Percentiles rank a stretch among this genome's conserved stretches.
Evolutionary conservation across 805 yeast species (phyloP).

Genomic region (Lachancea meyersii): DNA sequence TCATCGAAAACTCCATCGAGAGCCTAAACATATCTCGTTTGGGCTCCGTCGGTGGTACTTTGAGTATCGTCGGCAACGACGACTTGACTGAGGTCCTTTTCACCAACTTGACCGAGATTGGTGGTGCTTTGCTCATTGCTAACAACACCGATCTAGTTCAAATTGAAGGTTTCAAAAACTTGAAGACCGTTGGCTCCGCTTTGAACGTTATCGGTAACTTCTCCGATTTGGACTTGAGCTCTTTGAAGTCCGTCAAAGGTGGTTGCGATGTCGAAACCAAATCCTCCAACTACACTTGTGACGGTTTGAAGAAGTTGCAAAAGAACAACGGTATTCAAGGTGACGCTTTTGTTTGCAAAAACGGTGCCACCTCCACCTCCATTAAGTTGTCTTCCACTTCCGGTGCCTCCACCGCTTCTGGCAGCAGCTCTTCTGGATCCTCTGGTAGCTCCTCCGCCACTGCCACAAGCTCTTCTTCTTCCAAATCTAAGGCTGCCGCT

Average conservation of each 20-base stretch:
- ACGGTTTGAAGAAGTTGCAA: slow-evolving; percentile 64
- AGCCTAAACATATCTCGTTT: slow-evolving; percentile 50
- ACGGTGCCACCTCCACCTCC: slow-evolving; percentile 49
- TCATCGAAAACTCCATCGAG: slow-evolving; percentile 65
- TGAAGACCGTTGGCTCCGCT: slow-evolving; percentile 83
- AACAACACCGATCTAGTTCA: slow-evolving; percentile 70
- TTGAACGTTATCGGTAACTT: slow-evolving; percentile 74
- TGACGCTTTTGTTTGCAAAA: slow-evolving; percentile 73
- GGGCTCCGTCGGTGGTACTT: slow-evolving; percentile 68
- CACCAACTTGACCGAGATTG: slow-evolving; percentile 62
- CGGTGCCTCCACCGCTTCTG: slow-evolving; percentile 24
- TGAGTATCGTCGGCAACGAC: slow-evolving; percentile 68
- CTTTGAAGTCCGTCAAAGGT: slow-evolving; percentile 78
- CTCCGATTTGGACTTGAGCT: slow-evolving; percentile 67
- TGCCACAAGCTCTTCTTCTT: slow-evolving; percentile 3
- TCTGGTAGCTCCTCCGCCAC: slow-evolving; percentile 11
- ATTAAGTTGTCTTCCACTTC: slow-evolving; percentile 32
- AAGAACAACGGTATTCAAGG: slow-evolving; percentile 82
- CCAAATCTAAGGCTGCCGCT: slow-evolving; percentile 34
- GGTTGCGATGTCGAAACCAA: slow-evolving; percentile 77
- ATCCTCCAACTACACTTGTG: slow-evolving; percentile 73
- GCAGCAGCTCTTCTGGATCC: slow-evolving; percentile 15
- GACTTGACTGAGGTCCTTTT: slow-evolving; percentile 64
- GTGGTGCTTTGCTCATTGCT: slow-evolving; percentile 89
- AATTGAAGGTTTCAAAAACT: slow-evolving; percentile 67